A percentile compares a stretch with the other conserved stretches of the same genome.
phyloP scores from a whole-genome alignment of 129 eudicot genomes.

The Flaveria robusta region DNA sequence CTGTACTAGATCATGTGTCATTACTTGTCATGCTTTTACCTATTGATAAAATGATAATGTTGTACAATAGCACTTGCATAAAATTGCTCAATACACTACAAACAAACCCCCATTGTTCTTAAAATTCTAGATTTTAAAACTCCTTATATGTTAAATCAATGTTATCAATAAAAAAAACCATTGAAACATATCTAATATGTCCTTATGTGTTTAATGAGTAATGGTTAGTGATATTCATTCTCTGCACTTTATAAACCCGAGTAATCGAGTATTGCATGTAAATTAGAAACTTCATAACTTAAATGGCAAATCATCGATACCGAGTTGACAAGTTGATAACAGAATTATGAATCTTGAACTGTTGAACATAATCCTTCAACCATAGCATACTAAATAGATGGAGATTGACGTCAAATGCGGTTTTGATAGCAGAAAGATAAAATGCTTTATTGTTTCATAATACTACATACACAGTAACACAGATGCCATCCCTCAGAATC shows the following conservation, averaged over 20 bases:
- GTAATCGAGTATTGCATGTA: neutral
- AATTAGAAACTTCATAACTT: neutral
- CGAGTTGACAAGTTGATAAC: neutral
- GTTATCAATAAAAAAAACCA: no score
- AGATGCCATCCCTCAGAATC: conserved; percentile 4
- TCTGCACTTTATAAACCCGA: neutral
- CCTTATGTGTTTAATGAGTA: no score
- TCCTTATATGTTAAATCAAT: no score
- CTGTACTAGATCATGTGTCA: neutral
- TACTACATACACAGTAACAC: conserved; percentile 16
- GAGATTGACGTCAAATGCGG: neutral
- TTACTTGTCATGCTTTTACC: neutral
- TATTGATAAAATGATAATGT: neutral
- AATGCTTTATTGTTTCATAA: conserved; percentile 16
- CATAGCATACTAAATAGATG: conserved; percentile 1
- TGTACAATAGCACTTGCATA: no score
- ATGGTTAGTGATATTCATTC: neutral
- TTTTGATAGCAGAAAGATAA: neutral
- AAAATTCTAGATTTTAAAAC: no score
- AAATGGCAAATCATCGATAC: neutral
- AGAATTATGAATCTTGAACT: neutral
- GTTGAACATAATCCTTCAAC: neutral
- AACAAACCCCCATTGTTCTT: neutral
- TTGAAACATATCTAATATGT: no score
- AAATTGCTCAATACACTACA: neutral